Evolutionary conservation across 257 asterid genomes (phyloP).

Genomic region (Nicotiana noctiflora): DNA sequence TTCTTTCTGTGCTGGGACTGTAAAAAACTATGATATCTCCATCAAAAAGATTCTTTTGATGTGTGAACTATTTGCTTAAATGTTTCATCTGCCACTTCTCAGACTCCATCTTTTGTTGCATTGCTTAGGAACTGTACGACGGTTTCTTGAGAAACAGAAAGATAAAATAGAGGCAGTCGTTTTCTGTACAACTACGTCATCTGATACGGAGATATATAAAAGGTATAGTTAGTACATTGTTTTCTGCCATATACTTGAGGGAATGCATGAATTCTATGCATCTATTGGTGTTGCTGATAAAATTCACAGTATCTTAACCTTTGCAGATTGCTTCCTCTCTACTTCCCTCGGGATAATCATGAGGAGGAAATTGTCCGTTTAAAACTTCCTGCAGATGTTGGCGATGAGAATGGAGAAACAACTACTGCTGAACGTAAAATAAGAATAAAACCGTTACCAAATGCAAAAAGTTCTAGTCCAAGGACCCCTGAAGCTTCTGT

Average conservation of each 20-base stretch:
- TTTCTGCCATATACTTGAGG: neutral
- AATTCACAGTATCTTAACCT: neutral
- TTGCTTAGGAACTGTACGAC: slow-evolving; percentile 79
- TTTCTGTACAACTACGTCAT: slow-evolving; percentile 69
- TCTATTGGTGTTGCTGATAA: neutral
- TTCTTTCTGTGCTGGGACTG: neutral
- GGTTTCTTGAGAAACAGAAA: slow-evolving; percentile 90
- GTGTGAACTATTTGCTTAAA: neutral
- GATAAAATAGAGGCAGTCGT: slow-evolving; percentile 72
- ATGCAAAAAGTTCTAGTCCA: slow-evolving; percentile 47
- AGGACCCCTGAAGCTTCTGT: slow-evolving; percentile 34
- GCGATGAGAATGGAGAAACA: slow-evolving; percentile 98
- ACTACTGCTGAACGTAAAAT: slow-evolving; percentile 86
- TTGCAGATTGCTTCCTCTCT: slow-evolving; percentile 87
- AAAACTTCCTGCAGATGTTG: slow-evolving; percentile 98
- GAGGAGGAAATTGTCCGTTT: slow-evolving; percentile 77
- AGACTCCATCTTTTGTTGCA: slow-evolving; percentile 11
- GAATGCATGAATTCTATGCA: neutral
- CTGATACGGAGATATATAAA: slow-evolving; percentile 94
- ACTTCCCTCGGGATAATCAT: slow-evolving; percentile 84
- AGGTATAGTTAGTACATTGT: slow-evolving; percentile 37
- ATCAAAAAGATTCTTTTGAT: neutral
- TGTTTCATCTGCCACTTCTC: neutral
- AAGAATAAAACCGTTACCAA: slow-evolving; percentile 86
- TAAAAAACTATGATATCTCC: neutral